These are phyloP conservation scores for Globomyces pollinis-pini DNA, from an alignment of 192 early-diverging fungal species.

Conservation along the genomic window DNA sequence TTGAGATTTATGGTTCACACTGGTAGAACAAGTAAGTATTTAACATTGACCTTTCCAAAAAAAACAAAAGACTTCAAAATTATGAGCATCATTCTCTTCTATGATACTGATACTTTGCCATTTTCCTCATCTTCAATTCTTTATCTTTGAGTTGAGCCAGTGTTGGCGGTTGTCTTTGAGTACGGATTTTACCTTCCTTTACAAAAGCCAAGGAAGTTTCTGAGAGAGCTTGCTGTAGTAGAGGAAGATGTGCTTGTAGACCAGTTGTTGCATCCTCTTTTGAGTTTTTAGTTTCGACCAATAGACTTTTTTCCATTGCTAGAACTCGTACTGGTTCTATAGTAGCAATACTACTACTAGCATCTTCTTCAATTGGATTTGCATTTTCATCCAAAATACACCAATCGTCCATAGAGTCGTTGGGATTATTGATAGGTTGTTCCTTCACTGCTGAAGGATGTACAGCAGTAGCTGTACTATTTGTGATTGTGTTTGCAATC, in stretches of 20 bases:
- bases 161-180: background rate
- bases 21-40: too few relatives aligned
- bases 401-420: background rate
- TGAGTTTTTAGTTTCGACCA: too few relatives aligned
- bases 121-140: slow-evolving; percentile 6
- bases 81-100: too few relatives aligned
- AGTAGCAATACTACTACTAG: background rate
- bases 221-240: background rate
- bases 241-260: background rate
- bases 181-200: too few relatives aligned
- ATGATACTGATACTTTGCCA: too few relatives aligned
- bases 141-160: slow-evolving; percentile 13
- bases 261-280: background rate
- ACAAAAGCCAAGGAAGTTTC: too few relatives aligned
- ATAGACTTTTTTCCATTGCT: background rate
- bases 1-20: too few relatives aligned
- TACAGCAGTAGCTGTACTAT: background rate
- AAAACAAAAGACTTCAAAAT: too few relatives aligned
- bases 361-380: slow-evolving; percentile 1
- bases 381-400: background rate
- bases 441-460: too few relatives aligned
- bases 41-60: too few relatives aligned
- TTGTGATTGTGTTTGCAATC: background rate
- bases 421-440: too few relatives aligned
- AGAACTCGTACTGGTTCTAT: background rate